Percentiles rank a stretch among this genome's conserved stretches.
Conservation (phyloP, 805 yeast species). For the Wickerhamomyces xylosicus region DNA sequence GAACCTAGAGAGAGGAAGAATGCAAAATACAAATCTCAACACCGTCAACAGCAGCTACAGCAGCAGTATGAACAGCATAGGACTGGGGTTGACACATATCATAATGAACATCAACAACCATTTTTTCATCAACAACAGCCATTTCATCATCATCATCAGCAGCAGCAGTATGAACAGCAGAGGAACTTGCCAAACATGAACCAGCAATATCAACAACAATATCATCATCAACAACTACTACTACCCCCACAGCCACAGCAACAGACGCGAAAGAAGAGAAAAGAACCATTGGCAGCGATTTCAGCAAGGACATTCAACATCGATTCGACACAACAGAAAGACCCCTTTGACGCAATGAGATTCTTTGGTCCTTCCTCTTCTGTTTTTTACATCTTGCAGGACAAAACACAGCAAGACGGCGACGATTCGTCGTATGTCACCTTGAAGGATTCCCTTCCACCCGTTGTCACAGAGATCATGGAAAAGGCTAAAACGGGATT, state of each 20-base stretch:
- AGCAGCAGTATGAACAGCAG: no score
- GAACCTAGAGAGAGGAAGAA: slow-evolving; percentile 39
- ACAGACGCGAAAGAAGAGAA: slow-evolving; percentile 18
- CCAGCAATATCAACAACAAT: no score
- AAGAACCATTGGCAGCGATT: slow-evolving; percentile 25
- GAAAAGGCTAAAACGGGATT: slow-evolving; percentile 21
- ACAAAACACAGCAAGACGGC: slow-evolving; percentile 1
- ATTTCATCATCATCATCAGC: background rate
- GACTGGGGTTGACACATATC: no score
- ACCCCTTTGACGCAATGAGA: slow-evolving; percentile 20
- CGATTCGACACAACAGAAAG: slow-evolving; percentile 12
- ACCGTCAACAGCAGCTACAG: no score
- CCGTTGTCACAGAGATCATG: slow-evolving; percentile 13
- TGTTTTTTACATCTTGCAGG: background rate
- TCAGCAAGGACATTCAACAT: slow-evolving; percentile 21
- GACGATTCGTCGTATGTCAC: slow-evolving; percentile 30
- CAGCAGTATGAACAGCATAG: no score
- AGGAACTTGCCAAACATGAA: no score
- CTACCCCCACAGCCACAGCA: no score
- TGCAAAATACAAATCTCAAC: slow-evolving; percentile 19
- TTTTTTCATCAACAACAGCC: no score
- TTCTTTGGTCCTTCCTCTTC: slow-evolving; percentile 47
- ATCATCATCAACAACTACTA: slow-evolving; percentile 1
- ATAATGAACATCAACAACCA: no score
- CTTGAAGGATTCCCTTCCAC: slow-evolving; percentile 18